Conservation (phyloP, 352 stramenopile genomes). For the Globisporangium nagaii region DNA sequence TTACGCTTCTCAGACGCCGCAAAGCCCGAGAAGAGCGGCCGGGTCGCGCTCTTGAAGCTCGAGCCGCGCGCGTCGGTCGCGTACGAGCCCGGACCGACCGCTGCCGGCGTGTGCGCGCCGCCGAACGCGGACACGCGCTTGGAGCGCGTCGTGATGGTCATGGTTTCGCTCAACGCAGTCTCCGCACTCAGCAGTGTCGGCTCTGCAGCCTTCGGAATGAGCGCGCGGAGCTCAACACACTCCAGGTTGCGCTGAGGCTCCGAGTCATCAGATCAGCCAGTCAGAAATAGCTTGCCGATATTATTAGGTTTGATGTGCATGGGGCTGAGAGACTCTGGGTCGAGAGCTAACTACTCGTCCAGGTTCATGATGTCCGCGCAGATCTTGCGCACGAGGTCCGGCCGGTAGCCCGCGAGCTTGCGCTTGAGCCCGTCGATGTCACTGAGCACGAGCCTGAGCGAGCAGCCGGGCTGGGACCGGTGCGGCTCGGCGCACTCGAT, state of each 20-base stretch:
- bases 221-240: too few species aligned
- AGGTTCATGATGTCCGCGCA: constrained; percentile 33
- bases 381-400: constrained; percentile 45
- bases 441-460: constrained; percentile 37
- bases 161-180: constrained; percentile 8
- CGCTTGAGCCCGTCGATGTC: constrained; percentile 40
- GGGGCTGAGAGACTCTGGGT: not conserved
- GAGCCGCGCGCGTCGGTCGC: constrained; percentile 38
- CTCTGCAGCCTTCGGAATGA: not conserved
- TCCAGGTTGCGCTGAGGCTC: too few species aligned
- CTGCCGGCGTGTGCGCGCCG: constrained; percentile 31
- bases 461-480: constrained; percentile 28
- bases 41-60: constrained; percentile 35
- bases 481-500: constrained; percentile 55
- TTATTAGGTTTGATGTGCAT: not conserved
- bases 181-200: not conserved
- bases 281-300: too few species aligned
- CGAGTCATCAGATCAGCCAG: too few species aligned
- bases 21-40: constrained; percentile 62
- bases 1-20: constrained; percentile 62
- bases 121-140: constrained; percentile 67
- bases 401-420: constrained; percentile 44
- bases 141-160: constrained; percentile 78
- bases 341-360: constrained; percentile 7
- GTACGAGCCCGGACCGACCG: constrained; percentile 66